A percentile compares a stretch with the other conserved stretches of the same genome.
These are phyloP conservation scores for Tetrastigma voinierianum DNA, from an alignment of 164 flowering plant species.

Conservation along the genomic window DNA sequence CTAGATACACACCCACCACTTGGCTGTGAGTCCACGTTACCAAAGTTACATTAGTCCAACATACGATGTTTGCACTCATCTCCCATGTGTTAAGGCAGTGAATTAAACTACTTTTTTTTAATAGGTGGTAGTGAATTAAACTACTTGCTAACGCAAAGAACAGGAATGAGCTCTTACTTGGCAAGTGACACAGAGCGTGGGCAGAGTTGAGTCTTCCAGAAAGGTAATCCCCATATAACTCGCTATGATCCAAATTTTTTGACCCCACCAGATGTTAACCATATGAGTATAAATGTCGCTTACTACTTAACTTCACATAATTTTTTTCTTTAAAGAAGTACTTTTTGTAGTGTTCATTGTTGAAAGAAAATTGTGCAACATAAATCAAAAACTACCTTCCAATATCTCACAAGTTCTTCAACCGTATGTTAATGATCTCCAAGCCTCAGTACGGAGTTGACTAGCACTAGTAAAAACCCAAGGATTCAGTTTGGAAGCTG, in stretches of 20 bases:
- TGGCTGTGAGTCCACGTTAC: no score
- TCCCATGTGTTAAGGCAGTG: no score
- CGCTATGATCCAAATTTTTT: slow-evolving; percentile 95
- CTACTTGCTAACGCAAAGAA: not conserved
- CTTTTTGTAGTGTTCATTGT: not conserved
- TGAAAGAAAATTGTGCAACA: not conserved
- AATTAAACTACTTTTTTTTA: no score
- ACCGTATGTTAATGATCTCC: slow-evolving; percentile 87
- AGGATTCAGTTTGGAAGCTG: slow-evolving; percentile 89
- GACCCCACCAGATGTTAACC: slow-evolving; percentile 41
- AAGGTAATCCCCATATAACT: slow-evolving; percentile 92
- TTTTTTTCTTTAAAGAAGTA: not conserved
- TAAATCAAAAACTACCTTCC: slow-evolving; percentile 51
- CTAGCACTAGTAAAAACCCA: slow-evolving; percentile 93
- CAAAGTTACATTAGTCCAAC: no score
- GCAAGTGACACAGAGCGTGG: slow-evolving; percentile 95
- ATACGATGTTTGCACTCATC: no score
- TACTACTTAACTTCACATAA: not conserved
- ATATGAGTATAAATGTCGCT: not conserved
- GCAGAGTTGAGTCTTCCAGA: slow-evolving; percentile 93
- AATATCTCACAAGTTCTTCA: slow-evolving; percentile 88
- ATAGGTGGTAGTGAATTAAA: no score
- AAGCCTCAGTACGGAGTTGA: slow-evolving; percentile 82
- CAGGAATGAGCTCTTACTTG: slow-evolving; percentile 50
- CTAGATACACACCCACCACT: no score